Evolutionary conservation across 352 stramenopile species (phyloP).

Genomic region (Porosira glacialis): DNA sequence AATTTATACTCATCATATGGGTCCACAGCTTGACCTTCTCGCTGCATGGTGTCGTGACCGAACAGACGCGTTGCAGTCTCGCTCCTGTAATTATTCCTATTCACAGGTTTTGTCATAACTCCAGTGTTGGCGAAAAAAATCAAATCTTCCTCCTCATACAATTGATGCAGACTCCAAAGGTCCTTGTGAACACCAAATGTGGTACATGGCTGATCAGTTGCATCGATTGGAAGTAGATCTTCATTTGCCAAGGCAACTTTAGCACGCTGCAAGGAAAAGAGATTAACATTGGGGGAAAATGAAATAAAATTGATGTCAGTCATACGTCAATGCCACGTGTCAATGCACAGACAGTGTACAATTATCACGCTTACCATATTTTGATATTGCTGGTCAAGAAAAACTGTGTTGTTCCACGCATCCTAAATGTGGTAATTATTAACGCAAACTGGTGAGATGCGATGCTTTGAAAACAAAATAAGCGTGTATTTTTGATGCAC

Average conservation of each 20-base stretch:
- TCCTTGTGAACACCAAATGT: slow-evolving; percentile 73
- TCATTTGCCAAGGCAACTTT: slow-evolving; percentile 36
- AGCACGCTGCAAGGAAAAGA: slow-evolving; percentile 43
- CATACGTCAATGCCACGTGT: too few relatives aligned
- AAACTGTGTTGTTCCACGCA: too few relatives aligned
- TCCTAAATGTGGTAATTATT: too few relatives aligned
- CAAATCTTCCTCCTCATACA: slow-evolving; percentile 72
- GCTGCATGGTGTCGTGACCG: slow-evolving; percentile 69
- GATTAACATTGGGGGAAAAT: too few relatives aligned
- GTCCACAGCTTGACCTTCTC: slow-evolving; percentile 52
- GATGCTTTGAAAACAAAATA: too few relatives aligned
- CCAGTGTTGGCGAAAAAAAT: slow-evolving; percentile 69
- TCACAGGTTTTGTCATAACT: slow-evolving; percentile 57
- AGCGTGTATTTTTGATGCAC: too few relatives aligned
- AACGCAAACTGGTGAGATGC: too few relatives aligned
- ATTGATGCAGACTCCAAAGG: slow-evolving; percentile 40
- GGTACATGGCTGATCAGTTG: slow-evolving; percentile 19
- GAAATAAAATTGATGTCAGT: too few relatives aligned
- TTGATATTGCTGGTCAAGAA: too few relatives aligned
- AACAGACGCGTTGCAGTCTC: slow-evolving; percentile 65
- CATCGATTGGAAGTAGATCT: slow-evolving; percentile 29
- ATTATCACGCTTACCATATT: too few relatives aligned
- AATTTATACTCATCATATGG: slow-evolving; percentile 42
- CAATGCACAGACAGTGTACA: too few relatives aligned
- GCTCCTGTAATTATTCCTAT: slow-evolving; percentile 51